Conservation (phyloP, 345 rosid genomes). For the Schrenkiella parvula region DNA sequence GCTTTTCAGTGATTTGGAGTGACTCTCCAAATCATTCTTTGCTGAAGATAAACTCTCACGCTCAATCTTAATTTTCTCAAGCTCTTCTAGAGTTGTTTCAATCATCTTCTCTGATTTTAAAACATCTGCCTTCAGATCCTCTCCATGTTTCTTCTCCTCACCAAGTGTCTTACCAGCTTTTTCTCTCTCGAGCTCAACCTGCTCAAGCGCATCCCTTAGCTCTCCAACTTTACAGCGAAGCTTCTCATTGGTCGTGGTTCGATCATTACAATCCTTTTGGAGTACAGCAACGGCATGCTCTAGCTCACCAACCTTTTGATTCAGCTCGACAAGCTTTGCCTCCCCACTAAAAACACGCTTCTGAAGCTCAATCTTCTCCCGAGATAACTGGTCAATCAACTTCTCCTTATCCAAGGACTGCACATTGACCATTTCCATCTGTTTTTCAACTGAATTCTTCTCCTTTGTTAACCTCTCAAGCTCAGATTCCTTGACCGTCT, state of each 20-base stretch:
- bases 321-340: conserved; percentile 41
- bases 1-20: conserved; percentile 25
- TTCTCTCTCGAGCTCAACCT: conserved; percentile 41
- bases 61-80: conserved; percentile 32
- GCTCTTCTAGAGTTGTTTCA: conserved; percentile 33
- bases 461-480: conserved; percentile 36
- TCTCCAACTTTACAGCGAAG: conserved; percentile 31
- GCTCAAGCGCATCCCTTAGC: conserved; percentile 29
- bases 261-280: conserved; percentile 26
- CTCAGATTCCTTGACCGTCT: conserved; percentile 29
- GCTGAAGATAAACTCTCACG: conserved; percentile 26
- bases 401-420: conserved; percentile 35
- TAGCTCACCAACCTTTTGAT: conserved; percentile 35
- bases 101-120: conserved; percentile 42
- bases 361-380: conserved; percentile 48
- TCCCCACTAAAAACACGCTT: conserved; percentile 35
- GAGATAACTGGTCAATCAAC: conserved; percentile 31
- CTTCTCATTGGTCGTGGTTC: conserved; percentile 35
- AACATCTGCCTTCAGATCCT: conserved; percentile 32
- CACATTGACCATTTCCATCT: conserved; percentile 17
- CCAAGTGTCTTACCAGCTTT: conserved; percentile 34
- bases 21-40: conserved; percentile 36
- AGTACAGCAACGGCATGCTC: conserved; percentile 28
- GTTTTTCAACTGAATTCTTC: conserved; percentile 20
- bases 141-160: conserved; percentile 42